Conservation (phyloP, 305 asterid species). For the Monarda citriodora region DNA sequence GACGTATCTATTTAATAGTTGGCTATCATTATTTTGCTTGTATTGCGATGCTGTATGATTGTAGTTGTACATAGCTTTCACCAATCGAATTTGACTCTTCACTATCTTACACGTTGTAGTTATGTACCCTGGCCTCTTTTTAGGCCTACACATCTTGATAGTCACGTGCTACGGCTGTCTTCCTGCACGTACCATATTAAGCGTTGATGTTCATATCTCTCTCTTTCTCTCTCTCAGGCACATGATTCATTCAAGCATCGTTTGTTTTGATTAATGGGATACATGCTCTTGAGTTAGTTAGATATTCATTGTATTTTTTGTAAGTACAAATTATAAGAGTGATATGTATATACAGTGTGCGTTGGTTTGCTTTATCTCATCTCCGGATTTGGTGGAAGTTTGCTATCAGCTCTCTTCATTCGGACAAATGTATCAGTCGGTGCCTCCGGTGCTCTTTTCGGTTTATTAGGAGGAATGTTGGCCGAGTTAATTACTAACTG, state of each 20-base stretch:
- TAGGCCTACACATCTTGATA: not conserved
- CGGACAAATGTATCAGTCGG: conserved; percentile 55
- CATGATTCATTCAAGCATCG: not conserved
- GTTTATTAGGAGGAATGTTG: conserved; percentile 65
- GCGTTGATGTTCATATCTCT: not conserved
- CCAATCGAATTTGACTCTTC: not conserved
- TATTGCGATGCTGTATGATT: not conserved
- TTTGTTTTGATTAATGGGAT: not conserved
- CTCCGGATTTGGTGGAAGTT: conserved; percentile 66
- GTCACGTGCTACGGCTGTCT: not conserved
- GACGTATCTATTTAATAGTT: not conserved
- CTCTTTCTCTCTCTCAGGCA: not conserved
- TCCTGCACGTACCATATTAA: conserved; percentile 1
- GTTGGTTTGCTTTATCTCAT: conserved; percentile 52
- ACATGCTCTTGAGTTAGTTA: not conserved
- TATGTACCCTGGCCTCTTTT: not conserved
- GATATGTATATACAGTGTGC: conserved; percentile 32
- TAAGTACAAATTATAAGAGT: not conserved
- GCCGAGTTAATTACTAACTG: conserved; percentile 65
- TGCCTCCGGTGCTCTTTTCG: conserved; percentile 72
- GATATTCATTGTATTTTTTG: not conserved
- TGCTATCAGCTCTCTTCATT: conserved; percentile 56
- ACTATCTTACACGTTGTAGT: conserved; percentile 1
- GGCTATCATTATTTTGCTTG: not conserved
- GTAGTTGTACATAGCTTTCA: conserved; percentile 7